Evolutionary conservation across 352 stramenopile species (phyloP), one percentile per base, ranked within the genome.

Genomic region (Pythium biforme): DNA sequence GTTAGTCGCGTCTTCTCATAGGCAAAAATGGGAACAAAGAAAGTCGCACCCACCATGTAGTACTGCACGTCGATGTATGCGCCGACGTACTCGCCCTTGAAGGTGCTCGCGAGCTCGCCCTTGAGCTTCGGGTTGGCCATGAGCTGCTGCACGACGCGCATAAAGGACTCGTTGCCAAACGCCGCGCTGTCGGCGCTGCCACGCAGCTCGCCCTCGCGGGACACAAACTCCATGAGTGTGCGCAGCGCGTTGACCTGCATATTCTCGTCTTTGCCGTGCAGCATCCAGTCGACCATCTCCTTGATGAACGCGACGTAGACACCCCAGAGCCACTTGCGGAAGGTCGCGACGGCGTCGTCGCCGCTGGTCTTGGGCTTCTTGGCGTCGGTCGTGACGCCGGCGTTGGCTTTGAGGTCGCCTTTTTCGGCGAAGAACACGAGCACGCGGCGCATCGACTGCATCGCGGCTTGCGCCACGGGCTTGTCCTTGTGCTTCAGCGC

Each of bases 141-240:
- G 29, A 96, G 65, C 58, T 92, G 72, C 59, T 86, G 77, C 23
- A 95, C 71, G 46, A 96, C 75, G 33, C 77, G 80, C 62, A 76
- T 79, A 49, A 94, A 96, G 19, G 88, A 92, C 55, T 96, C 88
- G 55, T 90, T 93, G 27, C 87, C 86, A 66, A 96, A 96, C 23
- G 51, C 63, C 49, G 67, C 52, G 29, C 45, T 20, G 25, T 67
- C 57, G 20, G 51, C 52, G 54, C 59, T 52, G n/a, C 66, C 60
- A 14, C 56, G 72, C 45, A 92, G 74, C 23, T 87, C 77, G 39
- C 80, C 73, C 56, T 95, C 87, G 15, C 81, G 77, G 23, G 85
- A 83, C 27, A 96, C 80, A 49, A 96, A 88, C 72, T 95, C 85
- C 88, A 96, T 94, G 5, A 95, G 72, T 45, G 87, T 96, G n/a